These are phyloP conservation scores for Agrocybe praecox DNA, from an alignment of 768 basidiomycete species.

Conservation along the genomic window DNA sequence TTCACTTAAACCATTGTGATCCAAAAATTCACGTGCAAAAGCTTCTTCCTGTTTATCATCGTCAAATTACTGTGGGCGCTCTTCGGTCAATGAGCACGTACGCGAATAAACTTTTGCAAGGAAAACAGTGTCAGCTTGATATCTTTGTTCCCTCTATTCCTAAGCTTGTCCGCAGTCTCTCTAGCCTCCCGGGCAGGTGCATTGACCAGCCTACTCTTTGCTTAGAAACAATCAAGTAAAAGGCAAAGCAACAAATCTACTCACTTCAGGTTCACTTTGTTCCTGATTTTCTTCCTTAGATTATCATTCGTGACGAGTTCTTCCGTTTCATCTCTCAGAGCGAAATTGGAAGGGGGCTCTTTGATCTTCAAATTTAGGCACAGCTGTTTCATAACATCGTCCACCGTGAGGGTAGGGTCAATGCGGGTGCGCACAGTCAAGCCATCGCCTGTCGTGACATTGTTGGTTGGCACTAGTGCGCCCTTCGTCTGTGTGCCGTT, in stretches of 20 bases:
- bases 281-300: conserved; percentile 77
- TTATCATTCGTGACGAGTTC: conserved; percentile 90
- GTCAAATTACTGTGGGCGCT: background rate
- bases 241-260: conserved; percentile 18
- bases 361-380: conserved; percentile 81
- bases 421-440: conserved; percentile 80
- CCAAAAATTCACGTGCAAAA: conserved; percentile 80
- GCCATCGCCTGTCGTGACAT: conserved; percentile 77
- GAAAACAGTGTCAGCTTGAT: conserved; percentile 74
- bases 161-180: conserved; percentile 74
- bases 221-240: conserved; percentile 1
- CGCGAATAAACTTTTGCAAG: conserved; percentile 79
- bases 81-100: conserved; percentile 29
- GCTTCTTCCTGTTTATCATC: conserved; percentile 65
- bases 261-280: conserved; percentile 78
- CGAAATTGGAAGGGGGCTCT: conserved; percentile 71
- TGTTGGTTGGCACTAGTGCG: conserved; percentile 79
- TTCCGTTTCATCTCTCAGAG: conserved; percentile 80
- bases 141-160: conserved; percentile 56
- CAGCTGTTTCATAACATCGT: conserved; percentile 83
- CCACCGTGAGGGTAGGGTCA: conserved; percentile 80
- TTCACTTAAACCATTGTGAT: conserved; percentile 67
- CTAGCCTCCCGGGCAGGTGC: conserved; percentile 79
- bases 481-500: conserved; percentile 41
- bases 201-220: conserved; percentile 64